Percentiles rank a stretch among this genome's conserved stretches.
Evolutionary conservation across 1,139 yeast species (phyloP).

Genomic region (Blastobotrys ciferrii): DNA sequence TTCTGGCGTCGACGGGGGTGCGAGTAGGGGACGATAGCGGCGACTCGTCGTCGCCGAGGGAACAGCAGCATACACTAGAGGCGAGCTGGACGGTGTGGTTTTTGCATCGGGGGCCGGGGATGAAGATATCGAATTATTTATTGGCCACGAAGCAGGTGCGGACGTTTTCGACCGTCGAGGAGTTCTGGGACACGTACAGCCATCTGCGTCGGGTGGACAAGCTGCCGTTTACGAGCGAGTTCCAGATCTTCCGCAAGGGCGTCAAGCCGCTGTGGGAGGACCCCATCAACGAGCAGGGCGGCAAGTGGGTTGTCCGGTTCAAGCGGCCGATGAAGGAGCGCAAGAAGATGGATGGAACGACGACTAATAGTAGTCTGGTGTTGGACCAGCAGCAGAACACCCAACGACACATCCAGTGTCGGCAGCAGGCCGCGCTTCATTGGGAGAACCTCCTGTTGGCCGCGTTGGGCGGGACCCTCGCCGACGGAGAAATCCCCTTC

Average conservation of each 20-base stretch:
- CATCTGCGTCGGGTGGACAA: constrained; percentile 49
- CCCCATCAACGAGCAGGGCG: constrained; percentile 60
- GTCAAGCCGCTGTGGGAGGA: constrained; percentile 74
- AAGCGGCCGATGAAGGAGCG: constrained; percentile 31
- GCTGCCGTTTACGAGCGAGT: constrained; percentile 55
- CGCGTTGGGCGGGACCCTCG: constrained; percentile 34
- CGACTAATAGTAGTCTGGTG: constrained; percentile 2
- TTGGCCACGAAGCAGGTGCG: constrained; percentile 37
- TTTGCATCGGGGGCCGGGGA: constrained; percentile 39
- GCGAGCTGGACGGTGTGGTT: constrained; percentile 39
- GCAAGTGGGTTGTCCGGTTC: constrained; percentile 63
- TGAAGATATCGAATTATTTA: constrained; percentile 36
- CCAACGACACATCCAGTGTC: constrained; percentile 22
- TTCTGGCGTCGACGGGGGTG: constrained; percentile 29
- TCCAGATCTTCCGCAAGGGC: constrained; percentile 60
- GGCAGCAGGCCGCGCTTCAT: constrained; percentile 31
- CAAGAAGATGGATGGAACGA: constrained; percentile 13
- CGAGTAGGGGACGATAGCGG: constrained; percentile 5
- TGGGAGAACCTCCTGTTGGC: constrained; percentile 39
- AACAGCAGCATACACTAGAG: constrained; percentile 12
- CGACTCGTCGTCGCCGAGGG: background rate
- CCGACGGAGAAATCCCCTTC: constrained; percentile 21
- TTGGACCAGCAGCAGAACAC: constrained; percentile 12
- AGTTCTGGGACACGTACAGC: constrained; percentile 56
- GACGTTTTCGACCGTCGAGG: constrained; percentile 50